Conservation (phyloP, 257 asterid genomes). For the Verbena officinalis region DNA sequence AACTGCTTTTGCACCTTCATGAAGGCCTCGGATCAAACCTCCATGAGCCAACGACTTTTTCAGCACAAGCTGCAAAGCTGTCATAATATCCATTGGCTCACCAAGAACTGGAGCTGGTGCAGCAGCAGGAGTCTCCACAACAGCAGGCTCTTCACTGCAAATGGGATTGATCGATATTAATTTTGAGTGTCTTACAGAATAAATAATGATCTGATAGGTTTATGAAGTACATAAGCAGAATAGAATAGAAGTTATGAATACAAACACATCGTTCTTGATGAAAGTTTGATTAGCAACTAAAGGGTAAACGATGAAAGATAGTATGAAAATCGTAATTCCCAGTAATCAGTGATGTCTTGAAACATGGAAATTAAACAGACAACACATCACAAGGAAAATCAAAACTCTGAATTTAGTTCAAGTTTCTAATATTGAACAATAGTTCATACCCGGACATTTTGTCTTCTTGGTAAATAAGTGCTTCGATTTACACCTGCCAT, state of each 20-base stretch:
- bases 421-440: not conserved
- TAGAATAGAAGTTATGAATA: not conserved
- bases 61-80: constrained; percentile 50
- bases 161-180: not conserved
- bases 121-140: constrained; percentile 34
- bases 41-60: constrained; percentile 38
- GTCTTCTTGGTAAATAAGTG: constrained; percentile 2
- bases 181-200: not conserved
- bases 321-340: not conserved
- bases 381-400: not conserved
- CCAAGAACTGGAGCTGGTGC: constrained; percentile 40
- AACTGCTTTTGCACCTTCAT: constrained; percentile 35
- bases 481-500: constrained; percentile 22
- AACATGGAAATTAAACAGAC: not conserved
- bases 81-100: constrained; percentile 53
- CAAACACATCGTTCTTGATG: not conserved
- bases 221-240: no score
- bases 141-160: constrained; percentile 34
- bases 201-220: no score
- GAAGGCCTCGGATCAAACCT: constrained; percentile 37
- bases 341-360: not conserved
- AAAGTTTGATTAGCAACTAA: not conserved
- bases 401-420: no score
- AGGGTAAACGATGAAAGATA: not conserved
- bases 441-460: constrained; percentile 30